Evolutionary conservation across 2,329 filamentous ascomycete species (phyloP).

Genomic region (Tolypocladium guangdongense): DNA sequence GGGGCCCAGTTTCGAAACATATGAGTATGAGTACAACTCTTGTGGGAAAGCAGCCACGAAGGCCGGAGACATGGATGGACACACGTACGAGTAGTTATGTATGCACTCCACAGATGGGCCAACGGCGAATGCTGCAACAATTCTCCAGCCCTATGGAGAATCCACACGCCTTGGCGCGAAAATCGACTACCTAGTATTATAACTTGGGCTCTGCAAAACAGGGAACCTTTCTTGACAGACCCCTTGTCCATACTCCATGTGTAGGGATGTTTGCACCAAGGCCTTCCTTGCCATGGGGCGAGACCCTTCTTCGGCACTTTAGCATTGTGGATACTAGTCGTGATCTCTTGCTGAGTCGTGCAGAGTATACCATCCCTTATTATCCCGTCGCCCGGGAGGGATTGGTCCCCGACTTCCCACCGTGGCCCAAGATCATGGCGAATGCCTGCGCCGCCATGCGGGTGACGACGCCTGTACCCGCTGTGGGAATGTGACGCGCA

Average conservation of each 20-base stretch:
- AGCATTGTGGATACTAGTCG: neutral
- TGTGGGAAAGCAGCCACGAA: neutral
- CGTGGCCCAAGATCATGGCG: neutral
- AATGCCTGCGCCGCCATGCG: neutral
- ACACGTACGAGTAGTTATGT: neutral
- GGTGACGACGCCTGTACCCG: neutral
- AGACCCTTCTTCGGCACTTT: neutral
- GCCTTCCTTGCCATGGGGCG: no score
- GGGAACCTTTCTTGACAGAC: neutral
- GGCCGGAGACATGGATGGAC: neutral
- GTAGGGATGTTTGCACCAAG: no score
- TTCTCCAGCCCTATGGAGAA: neutral
- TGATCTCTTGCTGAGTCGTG: neutral
- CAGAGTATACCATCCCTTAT: neutral
- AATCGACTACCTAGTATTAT: neutral
- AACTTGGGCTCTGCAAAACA: neutral
- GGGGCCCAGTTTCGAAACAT: neutral
- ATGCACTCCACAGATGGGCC: neutral
- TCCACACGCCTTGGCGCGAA: neutral
- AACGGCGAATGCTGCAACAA: neutral
- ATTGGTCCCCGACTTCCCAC: neutral
- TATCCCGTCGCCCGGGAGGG: neutral
- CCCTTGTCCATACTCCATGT: neutral
- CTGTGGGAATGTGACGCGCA: neutral
- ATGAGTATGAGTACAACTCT: no score